A percentile compares a stretch with the other conserved stretches of the same genome.
These are phyloP conservation scores for Micractinium sp. DNA, from an alignment of 139 green algal species.

Conservation along the genomic window DNA sequence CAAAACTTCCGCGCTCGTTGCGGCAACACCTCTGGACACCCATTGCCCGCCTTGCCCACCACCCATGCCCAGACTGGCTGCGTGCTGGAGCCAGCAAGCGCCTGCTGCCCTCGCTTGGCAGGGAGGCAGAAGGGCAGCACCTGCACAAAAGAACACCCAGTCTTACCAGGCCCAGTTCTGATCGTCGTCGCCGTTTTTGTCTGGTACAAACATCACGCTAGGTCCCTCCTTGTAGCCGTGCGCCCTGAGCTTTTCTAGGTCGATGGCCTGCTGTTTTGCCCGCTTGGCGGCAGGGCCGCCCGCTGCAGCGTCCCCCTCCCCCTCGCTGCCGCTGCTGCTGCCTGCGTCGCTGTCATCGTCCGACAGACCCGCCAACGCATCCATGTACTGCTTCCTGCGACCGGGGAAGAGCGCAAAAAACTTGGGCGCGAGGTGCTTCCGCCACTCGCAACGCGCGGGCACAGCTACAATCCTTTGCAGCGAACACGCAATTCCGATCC, in stretches of 20 bases:
- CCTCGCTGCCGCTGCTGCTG: slow-evolving; percentile 7
- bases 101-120: neutral
- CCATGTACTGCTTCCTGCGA: slow-evolving; percentile 13
- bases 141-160: too few species aligned
- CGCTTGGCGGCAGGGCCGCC: slow-evolving; percentile 2
- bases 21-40: too few species aligned
- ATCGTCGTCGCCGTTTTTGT: neutral
- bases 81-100: neutral
- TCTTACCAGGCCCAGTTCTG: slow-evolving; percentile 20
- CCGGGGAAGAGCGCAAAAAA: neutral
- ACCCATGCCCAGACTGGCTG: neutral
- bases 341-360: slow-evolving; percentile 1
- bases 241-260: neutral
- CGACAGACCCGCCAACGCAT: slow-evolving; percentile 3
- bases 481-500: too few species aligned
- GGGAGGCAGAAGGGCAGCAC: neutral
- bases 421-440: too few species aligned
- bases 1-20: too few species aligned
- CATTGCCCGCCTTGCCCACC: too few species aligned
- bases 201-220: slow-evolving; percentile 8
- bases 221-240: slow-evolving; percentile 17
- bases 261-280: slow-evolving; percentile 13
- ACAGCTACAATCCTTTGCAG: too few species aligned
- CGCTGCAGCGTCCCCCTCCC: neutral
- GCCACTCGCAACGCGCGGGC: too few species aligned